phyloP scores from a whole-genome alignment of 2,329 filamentous ascomycete genomes.

The Aspergillus uvarum region DNA sequence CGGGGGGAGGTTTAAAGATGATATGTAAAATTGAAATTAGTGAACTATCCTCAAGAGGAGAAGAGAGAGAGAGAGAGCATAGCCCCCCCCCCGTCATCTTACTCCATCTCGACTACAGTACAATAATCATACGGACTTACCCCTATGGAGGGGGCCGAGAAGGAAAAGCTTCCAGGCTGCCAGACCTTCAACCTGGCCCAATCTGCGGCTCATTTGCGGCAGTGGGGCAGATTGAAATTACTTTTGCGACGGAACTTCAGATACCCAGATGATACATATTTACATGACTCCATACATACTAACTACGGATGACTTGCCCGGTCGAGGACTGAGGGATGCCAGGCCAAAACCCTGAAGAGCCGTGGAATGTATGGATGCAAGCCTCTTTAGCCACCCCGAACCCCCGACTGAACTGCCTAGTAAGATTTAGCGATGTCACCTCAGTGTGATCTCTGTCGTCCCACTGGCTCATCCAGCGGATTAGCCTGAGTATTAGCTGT shows the following conservation, averaged over 20 bases:
- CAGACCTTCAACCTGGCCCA: conserved; percentile 1
- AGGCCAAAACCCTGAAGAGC: conserved; percentile 1
- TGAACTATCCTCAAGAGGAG: too few species aligned
- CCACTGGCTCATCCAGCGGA: neutral
- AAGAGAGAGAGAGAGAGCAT: neutral
- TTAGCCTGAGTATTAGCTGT: neutral
- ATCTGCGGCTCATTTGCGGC: conserved; percentile 9
- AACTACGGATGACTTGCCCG: neutral
- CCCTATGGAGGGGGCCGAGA: conserved; percentile 4
- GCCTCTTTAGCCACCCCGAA: neutral
- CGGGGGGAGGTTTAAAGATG: conserved; percentile 11
- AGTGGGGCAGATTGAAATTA: conserved; percentile 7
- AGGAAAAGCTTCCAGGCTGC: neutral
- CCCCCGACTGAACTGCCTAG: neutral
- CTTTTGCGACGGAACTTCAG: neutral
- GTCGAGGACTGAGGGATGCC: neutral
- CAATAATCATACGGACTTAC: neutral
- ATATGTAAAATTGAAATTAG: conserved; percentile 1
- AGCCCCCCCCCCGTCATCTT: neutral
- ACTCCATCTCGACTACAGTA: neutral
- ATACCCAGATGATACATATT: neutral
- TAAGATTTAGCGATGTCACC: conserved; percentile 5
- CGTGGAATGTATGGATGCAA: conserved; percentile 4
- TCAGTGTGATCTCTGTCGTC: neutral
- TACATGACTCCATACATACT: neutral